Percentiles rank a stretch among this genome's conserved stretches.
Conservation (phyloP, 371 early-diverging fungal species). For the Zancudomyces culisetae region DNA sequence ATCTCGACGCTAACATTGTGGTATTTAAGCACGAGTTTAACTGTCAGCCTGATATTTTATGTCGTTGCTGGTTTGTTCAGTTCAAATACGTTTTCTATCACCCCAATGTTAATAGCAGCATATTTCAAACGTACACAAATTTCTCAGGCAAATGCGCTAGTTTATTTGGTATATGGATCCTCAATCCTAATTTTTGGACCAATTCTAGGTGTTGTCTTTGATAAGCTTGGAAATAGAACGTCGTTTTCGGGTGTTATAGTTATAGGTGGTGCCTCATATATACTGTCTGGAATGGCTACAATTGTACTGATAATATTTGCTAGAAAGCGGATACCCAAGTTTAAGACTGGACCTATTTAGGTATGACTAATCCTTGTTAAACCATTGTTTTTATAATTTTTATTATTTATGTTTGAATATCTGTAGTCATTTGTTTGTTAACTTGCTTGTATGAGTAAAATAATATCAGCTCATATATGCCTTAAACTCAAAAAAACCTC, state of each 20-base stretch:
- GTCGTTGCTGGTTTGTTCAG: constrained; percentile 24
- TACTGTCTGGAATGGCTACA: background rate
- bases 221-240: constrained; percentile 12
- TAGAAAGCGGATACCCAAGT: background rate
- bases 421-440: too few species aligned
- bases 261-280: constrained; percentile 7
- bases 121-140: constrained; percentile 13
- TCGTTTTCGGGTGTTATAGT: constrained; percentile 13
- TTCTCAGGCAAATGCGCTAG: constrained; percentile 11
- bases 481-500: too few species aligned
- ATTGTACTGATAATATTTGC: background rate
- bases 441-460: too few species aligned
- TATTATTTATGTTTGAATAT: too few species aligned
- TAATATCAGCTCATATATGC: too few species aligned
- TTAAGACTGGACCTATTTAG: background rate
- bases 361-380: too few species aligned
- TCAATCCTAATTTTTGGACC: constrained; percentile 12
- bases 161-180: constrained; percentile 10
- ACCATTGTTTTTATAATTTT: too few species aligned
- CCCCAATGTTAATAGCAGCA: constrained; percentile 22
- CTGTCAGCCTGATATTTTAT: constrained; percentile 23
- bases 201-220: constrained; percentile 11
- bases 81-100: constrained; percentile 22
- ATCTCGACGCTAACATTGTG: constrained; percentile 1
- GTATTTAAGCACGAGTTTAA: constrained; percentile 11